Conservation (phyloP, 2,329 filamentous ascomycete genomes). For the Venturia aucupariae region DNA sequence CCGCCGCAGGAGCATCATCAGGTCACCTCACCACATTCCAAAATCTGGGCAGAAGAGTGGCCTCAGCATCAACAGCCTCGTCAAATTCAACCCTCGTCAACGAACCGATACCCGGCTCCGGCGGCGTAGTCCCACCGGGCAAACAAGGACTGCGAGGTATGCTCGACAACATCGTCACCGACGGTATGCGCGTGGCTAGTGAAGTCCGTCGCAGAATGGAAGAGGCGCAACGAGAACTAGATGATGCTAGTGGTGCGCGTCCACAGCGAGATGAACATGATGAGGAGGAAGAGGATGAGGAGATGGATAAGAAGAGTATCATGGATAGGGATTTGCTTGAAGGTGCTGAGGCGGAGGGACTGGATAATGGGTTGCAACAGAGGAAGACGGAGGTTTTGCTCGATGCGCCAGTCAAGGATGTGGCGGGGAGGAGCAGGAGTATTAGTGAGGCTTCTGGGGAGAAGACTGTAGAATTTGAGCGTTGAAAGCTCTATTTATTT, state of each 20-base stretch:
- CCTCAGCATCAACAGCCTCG: constrained; percentile 34
- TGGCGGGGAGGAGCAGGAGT: neutral
- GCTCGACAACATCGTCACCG: constrained; percentile 92
- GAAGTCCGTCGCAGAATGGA: constrained; percentile 92
- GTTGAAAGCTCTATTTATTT: neutral
- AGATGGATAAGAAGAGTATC: constrained; percentile 22
- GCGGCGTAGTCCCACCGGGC: constrained; percentile 33
- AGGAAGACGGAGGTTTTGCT: neutral
- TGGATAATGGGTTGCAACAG: constrained; percentile 17
- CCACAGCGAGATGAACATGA: constrained; percentile 40
- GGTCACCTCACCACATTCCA: constrained; percentile 80
- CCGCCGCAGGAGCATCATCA: constrained; percentile 41
- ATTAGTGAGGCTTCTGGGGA: neutral
- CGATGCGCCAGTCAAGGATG: neutral
- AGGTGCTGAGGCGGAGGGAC: constrained; percentile 39
- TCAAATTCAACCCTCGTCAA: constrained; percentile 21
- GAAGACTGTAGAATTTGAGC: constrained; percentile 12
- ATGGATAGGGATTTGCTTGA: constrained; percentile 38
- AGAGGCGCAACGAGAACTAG: constrained; percentile 84
- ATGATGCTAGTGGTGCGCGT: constrained; percentile 41
- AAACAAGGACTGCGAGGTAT: constrained; percentile 76
- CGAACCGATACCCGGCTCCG: constrained; percentile 20
- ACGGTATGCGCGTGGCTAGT: constrained; percentile 90
- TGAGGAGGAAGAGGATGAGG: constrained; percentile 59
- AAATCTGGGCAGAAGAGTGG: constrained; percentile 40